phyloP scores from a whole-genome alignment of 306 rosid genomes.

The Abrus precatorius region DNA sequence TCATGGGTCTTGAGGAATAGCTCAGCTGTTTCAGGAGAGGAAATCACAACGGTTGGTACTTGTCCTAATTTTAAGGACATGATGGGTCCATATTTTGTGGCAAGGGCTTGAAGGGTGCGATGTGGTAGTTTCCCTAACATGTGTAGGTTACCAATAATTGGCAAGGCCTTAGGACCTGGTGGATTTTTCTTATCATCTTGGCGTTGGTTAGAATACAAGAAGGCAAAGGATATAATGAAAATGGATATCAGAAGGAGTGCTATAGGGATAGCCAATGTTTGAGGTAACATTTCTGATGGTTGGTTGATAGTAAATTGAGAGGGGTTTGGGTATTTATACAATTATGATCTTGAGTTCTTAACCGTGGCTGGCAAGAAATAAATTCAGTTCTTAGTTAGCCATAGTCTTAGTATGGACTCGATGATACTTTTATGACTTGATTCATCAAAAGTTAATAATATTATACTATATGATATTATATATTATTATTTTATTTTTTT shows the following conservation, averaged over 20 bases:
- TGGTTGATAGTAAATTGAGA: neutral
- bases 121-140: slow-evolving; percentile 45
- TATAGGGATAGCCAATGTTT: neutral
- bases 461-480: too few species aligned
- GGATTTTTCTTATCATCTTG: slow-evolving; percentile 8
- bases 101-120: slow-evolving; percentile 38
- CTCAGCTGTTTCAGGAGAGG: slow-evolving; percentile 56
- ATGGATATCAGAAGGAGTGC: neutral
- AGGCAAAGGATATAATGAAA: neutral
- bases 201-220: neutral
- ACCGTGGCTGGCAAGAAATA: too few species aligned
- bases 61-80: slow-evolving; percentile 49
- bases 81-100: slow-evolving; percentile 51
- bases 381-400: too few species aligned
- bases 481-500: too few species aligned
- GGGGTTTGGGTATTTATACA: neutral
- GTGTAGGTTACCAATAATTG: slow-evolving; percentile 55
- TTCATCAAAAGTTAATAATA: too few species aligned
- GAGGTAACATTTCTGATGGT: neutral
- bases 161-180: slow-evolving; percentile 54
- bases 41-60: slow-evolving; percentile 35
- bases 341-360: too few species aligned
- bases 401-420: too few species aligned
- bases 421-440: too few species aligned
- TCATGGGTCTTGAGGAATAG: slow-evolving; percentile 61